phyloP scores from a whole-genome alignment of 2,329 filamentous ascomycete genomes.

The Alternaria sp. region DNA sequence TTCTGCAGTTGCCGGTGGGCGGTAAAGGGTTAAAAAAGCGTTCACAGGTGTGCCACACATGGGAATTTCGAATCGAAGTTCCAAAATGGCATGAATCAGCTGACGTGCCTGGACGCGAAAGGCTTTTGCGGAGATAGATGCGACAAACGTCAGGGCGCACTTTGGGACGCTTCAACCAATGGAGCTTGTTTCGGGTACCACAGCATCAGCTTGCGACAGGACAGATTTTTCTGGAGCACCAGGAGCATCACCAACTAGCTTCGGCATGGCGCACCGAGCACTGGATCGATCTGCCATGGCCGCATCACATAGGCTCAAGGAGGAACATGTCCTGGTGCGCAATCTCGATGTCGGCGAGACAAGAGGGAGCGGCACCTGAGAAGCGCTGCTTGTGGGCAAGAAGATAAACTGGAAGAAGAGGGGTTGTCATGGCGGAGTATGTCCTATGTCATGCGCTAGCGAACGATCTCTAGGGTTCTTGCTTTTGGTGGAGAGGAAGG shows the following conservation, averaged over 20 bases:
- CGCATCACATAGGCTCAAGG: not conserved
- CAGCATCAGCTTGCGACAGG: slow-evolving; percentile 5
- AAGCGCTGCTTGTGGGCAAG: slow-evolving; percentile 2
- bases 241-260: slow-evolving; percentile 8
- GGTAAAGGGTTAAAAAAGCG: not conserved
- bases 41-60: not conserved
- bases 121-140: slow-evolving; percentile 10
- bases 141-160: not conserved
- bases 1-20: slow-evolving; percentile 7
- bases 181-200: slow-evolving; percentile 2
- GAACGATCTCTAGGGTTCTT: slow-evolving; percentile 3
- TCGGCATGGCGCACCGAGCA: slow-evolving; percentile 13
- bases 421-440: slow-evolving; percentile 4
- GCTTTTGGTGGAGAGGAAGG: slow-evolving; percentile 8
- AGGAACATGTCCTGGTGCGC: not conserved
- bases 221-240: slow-evolving; percentile 9
- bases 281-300: not conserved
- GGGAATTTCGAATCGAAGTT: slow-evolving; percentile 18
- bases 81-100: slow-evolving; percentile 11
- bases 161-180: not conserved
- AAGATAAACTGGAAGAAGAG: slow-evolving; percentile 1
- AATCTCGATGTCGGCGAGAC: slow-evolving; percentile 3
- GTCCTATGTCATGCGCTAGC: slow-evolving; percentile 5
- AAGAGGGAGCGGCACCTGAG: not conserved
- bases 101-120: not conserved